Evolutionary conservation across 1,139 yeast species (phyloP), one percentile per base, ranked within the genome.

Genomic region (Protomyces arabidopsidicola): DNA sequence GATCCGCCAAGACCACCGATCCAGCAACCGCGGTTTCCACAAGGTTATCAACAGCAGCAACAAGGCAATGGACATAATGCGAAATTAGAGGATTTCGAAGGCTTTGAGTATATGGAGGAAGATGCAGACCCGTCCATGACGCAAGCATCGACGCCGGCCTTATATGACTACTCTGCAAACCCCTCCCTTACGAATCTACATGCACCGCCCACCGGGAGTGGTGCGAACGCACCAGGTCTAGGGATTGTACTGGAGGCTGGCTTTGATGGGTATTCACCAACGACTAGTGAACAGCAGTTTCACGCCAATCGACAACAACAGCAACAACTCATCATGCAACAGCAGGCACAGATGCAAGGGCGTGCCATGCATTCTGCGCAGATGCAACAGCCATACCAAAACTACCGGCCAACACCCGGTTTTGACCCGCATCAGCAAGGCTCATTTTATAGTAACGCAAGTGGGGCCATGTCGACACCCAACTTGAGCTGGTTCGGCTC

Each of bases 391-490:
- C 31, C 51, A 6, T 50, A 42, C 20, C 48, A 42, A n/a, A 9
- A 12, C 8, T 42, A 16, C 16, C 48, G 48, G 10, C 48, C 20
- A 10, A n/a, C 48, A 9, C 22, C 22, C 6, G 48, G 48, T 10
- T 42, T 16, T 18, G 27, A 42, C 16, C 48, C 48, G 22, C 18
- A 18, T n/a, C 48, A 42, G 5, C 38, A 34, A n/a, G 12, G 16
- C 6, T 10, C 16, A 22, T 58, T 58, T 18, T 58, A 58, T 51
- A 38, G 53, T 38, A 39, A 52, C 14, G 39, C 54, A n/a, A 52
- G 62, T 27, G 62, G 55, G 4, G 62, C 62, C 16, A 55, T 51
- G 45, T 58, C 62, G 24, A 58, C 62, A 16, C 62, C 62, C n/a
- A 58, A 58, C 31, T 35, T 58, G 8, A 55, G 42, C 22, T 58